Base-by-base conservation (phyloP, 164 flowering plant species). In the Platanus orientalis region DNA sequence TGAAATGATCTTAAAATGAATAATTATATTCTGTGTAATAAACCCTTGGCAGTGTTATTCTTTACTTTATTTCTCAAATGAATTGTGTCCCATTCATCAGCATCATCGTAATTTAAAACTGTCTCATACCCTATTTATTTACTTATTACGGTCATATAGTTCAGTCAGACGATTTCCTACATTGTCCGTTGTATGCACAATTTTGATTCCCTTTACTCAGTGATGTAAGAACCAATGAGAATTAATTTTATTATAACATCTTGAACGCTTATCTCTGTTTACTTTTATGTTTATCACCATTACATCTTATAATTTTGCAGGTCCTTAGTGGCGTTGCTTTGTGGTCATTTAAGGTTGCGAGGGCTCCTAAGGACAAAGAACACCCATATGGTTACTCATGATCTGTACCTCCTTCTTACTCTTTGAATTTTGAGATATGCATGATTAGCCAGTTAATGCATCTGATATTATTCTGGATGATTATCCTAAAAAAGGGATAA, bases 371-470 rank as follows among this genome's bases (percentile, higher is more conserved):
- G 79, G 99, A 95, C 82, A 81, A 86, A 77, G 97, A 95, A 71
- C 99, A 95, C 56, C 97, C 99, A 76, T 95, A 95, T 85, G 99
- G 97, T 95, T 75, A 76, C 78, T 75, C 65, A 79, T 85, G 74
- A 81, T 73, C 67, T 77, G 80, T 81, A 75, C 79, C 73, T 76
- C 68, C 79, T 24, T 62, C n/a, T 70, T 80, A 58, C 79, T 78
- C 66, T 60, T 49, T 69, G 51, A 61, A 62, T 76, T 54, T 69
- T 30, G 21, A 44, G 16, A 44, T 63, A 49, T 75, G 66, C 71
- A 64, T 71, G 25, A 39, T 14, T 72, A n/a, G 36, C 49, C 7
- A 60, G 55, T 44, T 62, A 58, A 51, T 16, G 20, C 34, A 20
- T 21, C 48, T 23, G 23, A 17, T 10, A 14, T 23, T 40, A 27